Base-by-base conservation (phyloP, 495 filamentous ascomycete species). In the Aspergillus diversus region DNA sequence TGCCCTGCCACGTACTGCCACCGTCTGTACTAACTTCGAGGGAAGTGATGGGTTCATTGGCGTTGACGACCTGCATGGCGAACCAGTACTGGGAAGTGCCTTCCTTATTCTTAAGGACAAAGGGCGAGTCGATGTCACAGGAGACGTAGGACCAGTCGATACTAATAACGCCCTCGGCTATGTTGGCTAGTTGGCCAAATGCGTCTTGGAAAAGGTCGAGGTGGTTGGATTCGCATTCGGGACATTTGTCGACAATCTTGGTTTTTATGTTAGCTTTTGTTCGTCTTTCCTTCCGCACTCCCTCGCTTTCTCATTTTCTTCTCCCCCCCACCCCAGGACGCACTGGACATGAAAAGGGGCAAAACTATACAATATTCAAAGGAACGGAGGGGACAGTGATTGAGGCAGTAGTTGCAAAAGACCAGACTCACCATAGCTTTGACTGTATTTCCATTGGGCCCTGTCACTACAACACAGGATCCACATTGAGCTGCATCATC, bases 211-310 rank as follows among this genome's bases (percentile, higher is more conserved):
- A 88, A 65, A 87, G 83, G 65, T 88, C 85, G 46, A 88, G 80
- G 68, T 86, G 83, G 74, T 82, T 81, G 33, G 67, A 60, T 17
- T 75, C 77, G 62, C 86, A 88, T 57, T 76, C 78, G 51, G 86
- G 85, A 68, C 86, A 88, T 73, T 86, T 62, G 69, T 88, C 86
- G 33, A 87, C 84, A 68, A 88, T 77, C 83, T 86, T 50, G 42
- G 49, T 21, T 65, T 55, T 43, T 54, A 5, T 8, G 27, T 54
- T 33, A 15, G 15, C 4, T 54, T 54, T 12, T 54, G 5, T 13
- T 54, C 7, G 43, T 43, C 17, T 31, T 16, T 32, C n/a, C 3
- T 32, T 47, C 21, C 21, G 46, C 27, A 21, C 6, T 59, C 9
- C 21, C 57, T 57, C 53, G 9, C 16, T 16, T n/a, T n/a, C n/a